Base-by-base conservation (phyloP, 83 land plant species). In the Isoetes engelmannii region DNA sequence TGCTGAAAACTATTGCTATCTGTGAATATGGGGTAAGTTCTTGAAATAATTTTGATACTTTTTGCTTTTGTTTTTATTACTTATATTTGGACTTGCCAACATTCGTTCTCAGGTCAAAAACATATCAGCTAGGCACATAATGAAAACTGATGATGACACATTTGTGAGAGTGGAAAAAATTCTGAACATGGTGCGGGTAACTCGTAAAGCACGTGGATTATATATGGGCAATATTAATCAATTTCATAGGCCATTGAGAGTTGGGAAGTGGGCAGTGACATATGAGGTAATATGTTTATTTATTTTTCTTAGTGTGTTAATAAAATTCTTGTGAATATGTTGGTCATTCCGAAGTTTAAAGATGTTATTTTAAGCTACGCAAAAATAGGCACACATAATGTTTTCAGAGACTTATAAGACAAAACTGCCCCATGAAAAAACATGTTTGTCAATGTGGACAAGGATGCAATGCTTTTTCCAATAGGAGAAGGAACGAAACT, bases 131-230 rank as follows among this genome's bases (percentile, higher is more conserved):
- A 74, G 81, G 48, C 80, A 92, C 61, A 79, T 88, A 45, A 88
- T 92, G 97, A 92, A 92, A 67, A 81, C 87, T 75, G 97, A 92
- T 50, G 93, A 92, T 76, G 97, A 92, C 66, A 92, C 90, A 47
- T 92, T 88, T 74, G 69, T 88, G 51, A 83, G 92, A 62, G 74
- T 92, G 60, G 88, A 88, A 17, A 77, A 80, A 41, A 87, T 92
- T 9, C 57, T 88, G 37, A 80, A 73, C 54, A 75, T 82, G 62
- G 74, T 88, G 55, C 76, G 75, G 2, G 69, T 54, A 20, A 69
- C 75, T 41, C 49, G 72, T 72, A 67, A 72, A 12, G 80, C 43
- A 63, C 61, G 81, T 44, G 28, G 41, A 10, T 74, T 88, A 47
- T 85, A 85, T 65, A 85, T 88, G 92, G 92, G 92, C 4, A 85